Percentiles rank a stretch among this genome's conserved stretches.
Evolutionary conservation across 768 basidiomycete genomes (phyloP).

Genomic region (Amanita exitialis): DNA sequence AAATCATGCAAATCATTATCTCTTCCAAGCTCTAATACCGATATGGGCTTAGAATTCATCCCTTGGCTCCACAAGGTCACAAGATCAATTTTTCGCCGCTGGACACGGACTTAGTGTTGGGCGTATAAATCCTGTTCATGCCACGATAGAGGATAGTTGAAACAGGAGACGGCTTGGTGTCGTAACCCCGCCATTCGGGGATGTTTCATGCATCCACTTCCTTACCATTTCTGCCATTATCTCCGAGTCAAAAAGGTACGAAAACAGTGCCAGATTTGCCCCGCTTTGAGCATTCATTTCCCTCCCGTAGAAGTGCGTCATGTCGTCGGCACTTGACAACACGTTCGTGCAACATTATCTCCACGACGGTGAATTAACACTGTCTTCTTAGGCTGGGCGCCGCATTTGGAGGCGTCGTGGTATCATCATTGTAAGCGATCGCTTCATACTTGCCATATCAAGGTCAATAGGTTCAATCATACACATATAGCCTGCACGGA

Average conservation of each 20-base stretch:
- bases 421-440: constrained; percentile 34
- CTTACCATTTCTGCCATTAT: neutral
- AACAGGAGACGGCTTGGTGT: too few species aligned
- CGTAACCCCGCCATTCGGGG: neutral
- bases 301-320: neutral
- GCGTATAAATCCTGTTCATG: too few species aligned
- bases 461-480: neutral
- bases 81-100: too few species aligned
- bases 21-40: too few species aligned
- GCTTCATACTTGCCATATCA: neutral
- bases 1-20: too few species aligned
- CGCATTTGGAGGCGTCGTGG: constrained; percentile 36
- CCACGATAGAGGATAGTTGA: too few species aligned
- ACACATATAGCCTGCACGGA: constrained; percentile 33
- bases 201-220: neutral
- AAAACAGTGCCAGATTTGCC: neutral
- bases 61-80: too few species aligned
- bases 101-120: too few species aligned
- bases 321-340: constrained; percentile 15
- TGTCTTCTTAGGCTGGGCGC: constrained; percentile 31
- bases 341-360: constrained; percentile 18
- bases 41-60: too few species aligned
- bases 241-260: neutral
- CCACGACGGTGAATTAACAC: neutral
- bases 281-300: neutral